Evolutionary conservation across 768 basidiomycete species (phyloP).

Genomic region (Phlegmacium glaucopus): DNA sequence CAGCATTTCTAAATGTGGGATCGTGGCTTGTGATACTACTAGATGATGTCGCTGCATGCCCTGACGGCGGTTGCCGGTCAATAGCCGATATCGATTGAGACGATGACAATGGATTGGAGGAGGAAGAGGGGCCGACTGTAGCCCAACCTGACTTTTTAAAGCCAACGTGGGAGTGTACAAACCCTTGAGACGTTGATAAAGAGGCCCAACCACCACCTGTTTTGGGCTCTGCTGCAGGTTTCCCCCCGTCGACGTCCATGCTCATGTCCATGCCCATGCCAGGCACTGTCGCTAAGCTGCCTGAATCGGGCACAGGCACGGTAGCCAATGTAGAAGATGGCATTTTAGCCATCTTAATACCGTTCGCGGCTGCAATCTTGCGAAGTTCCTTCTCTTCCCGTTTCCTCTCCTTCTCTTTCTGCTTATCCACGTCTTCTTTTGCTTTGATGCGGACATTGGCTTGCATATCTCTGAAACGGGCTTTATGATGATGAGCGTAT

Average conservation of each 20-base stretch:
- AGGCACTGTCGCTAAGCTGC: conserved; percentile 16
- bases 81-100: neutral
- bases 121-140: conserved; percentile 32
- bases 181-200: conserved; percentile 20
- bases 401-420: conserved; percentile 83
- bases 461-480: conserved; percentile 80
- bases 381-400: conserved; percentile 83
- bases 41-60: neutral
- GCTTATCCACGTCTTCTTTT: conserved; percentile 65
- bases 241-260: conserved; percentile 20
- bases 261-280: conserved; percentile 14
- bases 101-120: conserved; percentile 1
- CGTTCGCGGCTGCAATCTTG: conserved; percentile 79
- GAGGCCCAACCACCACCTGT: conserved; percentile 51
- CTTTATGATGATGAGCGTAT: conserved; percentile 84
- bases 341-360: conserved; percentile 64
- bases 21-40: conserved; percentile 5
- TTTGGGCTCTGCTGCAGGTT: conserved; percentile 27
- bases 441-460: conserved; percentile 63
- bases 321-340: conserved; percentile 14
- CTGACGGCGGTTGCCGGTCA: too few species aligned
- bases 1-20: conserved; percentile 42
- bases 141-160: conserved; percentile 52
- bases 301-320: too few species aligned
- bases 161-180: conserved; percentile 21